phyloP scores from a whole-genome alignment of 1,284 basidiomycete genomes.

The Heterobasidion parviporum region DNA sequence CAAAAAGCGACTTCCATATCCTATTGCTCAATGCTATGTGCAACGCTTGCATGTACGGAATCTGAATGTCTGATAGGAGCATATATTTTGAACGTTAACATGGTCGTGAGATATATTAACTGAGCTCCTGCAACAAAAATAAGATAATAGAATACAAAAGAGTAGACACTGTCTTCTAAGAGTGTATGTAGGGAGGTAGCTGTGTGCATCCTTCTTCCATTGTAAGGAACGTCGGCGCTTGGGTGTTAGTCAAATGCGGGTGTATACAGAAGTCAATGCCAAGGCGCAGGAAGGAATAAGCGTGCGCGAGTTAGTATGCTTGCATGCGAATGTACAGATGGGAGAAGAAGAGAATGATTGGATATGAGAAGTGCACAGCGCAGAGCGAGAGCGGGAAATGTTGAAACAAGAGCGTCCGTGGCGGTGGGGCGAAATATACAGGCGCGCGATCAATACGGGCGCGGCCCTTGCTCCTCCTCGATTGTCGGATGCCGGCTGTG shows the following conservation, averaged over 20 bases:
- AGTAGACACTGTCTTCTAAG: neutral
- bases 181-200: neutral
- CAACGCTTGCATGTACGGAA: no score
- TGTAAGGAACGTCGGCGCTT: neutral
- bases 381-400: neutral
- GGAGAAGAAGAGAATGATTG: neutral
- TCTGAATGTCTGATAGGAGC: no score
- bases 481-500: constrained; percentile 24
- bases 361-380: neutral
- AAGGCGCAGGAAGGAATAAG: neutral
- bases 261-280: neutral
- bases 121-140: neutral
- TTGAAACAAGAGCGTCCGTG: neutral
- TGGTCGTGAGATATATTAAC: neutral
- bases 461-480: constrained; percentile 17
- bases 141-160: neutral
- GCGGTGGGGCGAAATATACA: neutral
- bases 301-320: neutral
- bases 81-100: neutral
- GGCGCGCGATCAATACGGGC: neutral
- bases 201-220: neutral
- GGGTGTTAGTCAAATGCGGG: neutral
- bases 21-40: no score
- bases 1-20: no score
- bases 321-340: neutral